Evolutionary conservation across 2,329 filamentous ascomycete genomes (phyloP).

Genomic region (Neospermospora avenae): DNA sequence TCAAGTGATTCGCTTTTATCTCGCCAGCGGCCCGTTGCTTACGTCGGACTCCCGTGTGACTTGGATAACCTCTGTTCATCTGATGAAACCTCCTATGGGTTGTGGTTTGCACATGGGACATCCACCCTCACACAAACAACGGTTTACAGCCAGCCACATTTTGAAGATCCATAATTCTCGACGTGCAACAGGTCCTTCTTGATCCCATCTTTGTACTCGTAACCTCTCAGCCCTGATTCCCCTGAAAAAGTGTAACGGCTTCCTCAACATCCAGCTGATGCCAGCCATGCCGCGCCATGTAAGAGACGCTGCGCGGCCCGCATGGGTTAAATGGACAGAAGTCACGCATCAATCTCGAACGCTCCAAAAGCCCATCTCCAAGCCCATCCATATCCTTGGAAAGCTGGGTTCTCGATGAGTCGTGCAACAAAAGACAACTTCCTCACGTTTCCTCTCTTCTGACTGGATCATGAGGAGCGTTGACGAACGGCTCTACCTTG

Average conservation of each 20-base stretch:
- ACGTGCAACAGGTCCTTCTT: conserved; percentile 1
- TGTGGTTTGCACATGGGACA: not conserved
- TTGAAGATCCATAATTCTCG: not conserved
- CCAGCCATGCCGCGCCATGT: not conserved
- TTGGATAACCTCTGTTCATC: not conserved
- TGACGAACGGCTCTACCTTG: not conserved
- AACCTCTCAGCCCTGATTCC: not conserved
- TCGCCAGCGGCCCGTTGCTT: not conserved
- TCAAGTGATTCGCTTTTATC: not conserved
- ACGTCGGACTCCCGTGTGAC: not conserved
- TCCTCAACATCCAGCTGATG: not conserved
- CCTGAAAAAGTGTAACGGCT: not conserved
- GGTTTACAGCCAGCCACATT: not conserved
- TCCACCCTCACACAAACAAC: not conserved
- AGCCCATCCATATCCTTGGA: not conserved
- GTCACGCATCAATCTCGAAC: conserved; percentile 1
- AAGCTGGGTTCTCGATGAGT: not conserved
- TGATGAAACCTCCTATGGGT: not conserved
- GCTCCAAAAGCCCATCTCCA: not conserved
- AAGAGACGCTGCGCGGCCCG: not conserved
- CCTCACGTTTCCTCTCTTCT: not conserved
- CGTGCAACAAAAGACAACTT: not conserved
- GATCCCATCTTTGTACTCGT: not conserved
- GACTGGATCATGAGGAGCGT: not conserved
- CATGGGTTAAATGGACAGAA: not conserved